Base-by-base conservation (phyloP, 441 rosid genomes). In the Populus hybrid region DNA sequence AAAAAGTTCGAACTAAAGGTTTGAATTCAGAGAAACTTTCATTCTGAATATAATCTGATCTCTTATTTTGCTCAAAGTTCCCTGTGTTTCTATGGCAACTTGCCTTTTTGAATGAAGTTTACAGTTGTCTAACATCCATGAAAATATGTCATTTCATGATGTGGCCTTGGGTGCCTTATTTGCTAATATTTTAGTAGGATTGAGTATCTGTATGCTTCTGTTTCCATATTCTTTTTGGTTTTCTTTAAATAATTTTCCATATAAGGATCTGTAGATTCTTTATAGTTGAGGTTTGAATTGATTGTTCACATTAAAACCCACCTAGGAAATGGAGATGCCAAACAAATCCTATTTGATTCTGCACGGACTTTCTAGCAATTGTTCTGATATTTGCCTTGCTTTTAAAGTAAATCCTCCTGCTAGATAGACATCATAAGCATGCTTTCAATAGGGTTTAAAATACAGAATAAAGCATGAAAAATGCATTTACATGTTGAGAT, bases 1-100 rank as follows among this genome's bases (percentile, higher is more conserved):
- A 96, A 88, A 82, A 89, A 81, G 78, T 82, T 90, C 10, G 98
- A 96, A 84, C 87, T 96, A 76, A 96, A 93, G 98, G 98, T 95
- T 77, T 77, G 89, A 84, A 76, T 61, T 59, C 70, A 23, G 38
- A 57, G 9, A 69, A 75, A 64, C 70, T 30, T 10, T 38, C 28
- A 8, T 38, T 69, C 30, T 18, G 40, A 20, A 26, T 67, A 42
- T n/a, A 11, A 40, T 9, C 67, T 73, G 68, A 70, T 42, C 5
- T 32, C 72, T 24, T 42, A 42, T 20, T 70, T 50, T 70, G n/a
- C 46, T 53, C 26, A 57, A 68, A 65, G 14, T 77, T 23, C 40
- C 23, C 20, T 28, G n/a, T 24, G 42, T 71, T 70, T 70, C 14
- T 66, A 71, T 42, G 71, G 35, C 67, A 38, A 68, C 61, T 34